Conservation (phyloP, 2,329 filamentous ascomycete genomes). For the Fusarium citri region DNA sequence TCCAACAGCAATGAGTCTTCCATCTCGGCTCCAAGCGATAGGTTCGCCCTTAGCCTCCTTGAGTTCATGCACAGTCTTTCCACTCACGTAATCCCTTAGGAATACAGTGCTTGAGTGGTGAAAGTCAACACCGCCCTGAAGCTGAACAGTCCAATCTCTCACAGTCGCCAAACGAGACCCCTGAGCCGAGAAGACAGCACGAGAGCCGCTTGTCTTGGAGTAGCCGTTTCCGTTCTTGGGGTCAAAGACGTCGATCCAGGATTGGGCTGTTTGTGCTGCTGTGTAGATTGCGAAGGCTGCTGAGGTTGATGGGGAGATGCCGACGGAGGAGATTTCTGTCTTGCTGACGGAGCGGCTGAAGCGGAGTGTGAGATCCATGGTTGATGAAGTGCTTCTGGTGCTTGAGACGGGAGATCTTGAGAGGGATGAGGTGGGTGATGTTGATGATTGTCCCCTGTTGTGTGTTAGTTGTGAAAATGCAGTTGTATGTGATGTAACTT, state of each 20-base stretch:
- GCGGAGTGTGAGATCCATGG: conserved; percentile 44
- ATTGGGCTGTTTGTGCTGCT: conserved; percentile 46
- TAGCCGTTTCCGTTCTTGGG: conserved; percentile 42
- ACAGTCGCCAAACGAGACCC: conserved; percentile 47
- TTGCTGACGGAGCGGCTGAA: conserved; percentile 46
- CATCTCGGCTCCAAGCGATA: conserved; percentile 51
- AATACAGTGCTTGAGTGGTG: conserved; percentile 49
- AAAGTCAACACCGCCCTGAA: conserved; percentile 48
- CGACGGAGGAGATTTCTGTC: conserved; percentile 50
- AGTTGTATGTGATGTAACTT: conserved; percentile 11
- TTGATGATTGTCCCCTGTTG: conserved; percentile 32
- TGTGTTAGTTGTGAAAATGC: conserved; percentile 10
- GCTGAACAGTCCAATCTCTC: conserved; percentile 48
- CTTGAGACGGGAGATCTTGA: not conserved
- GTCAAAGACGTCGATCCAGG: conserved; percentile 54
- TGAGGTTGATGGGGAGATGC: conserved; percentile 44
- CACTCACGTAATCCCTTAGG: conserved; percentile 47
- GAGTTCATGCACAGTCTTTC: conserved; percentile 50
- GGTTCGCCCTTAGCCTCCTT: conserved; percentile 48
- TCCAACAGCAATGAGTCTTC: conserved; percentile 47
- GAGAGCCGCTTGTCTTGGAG: conserved; percentile 49
- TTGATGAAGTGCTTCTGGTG: not conserved
- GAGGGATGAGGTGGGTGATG: not conserved
- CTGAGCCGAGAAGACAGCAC: conserved; percentile 47
- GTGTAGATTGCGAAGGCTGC: conserved; percentile 49